These are phyloP conservation scores for Magnusiomyces paraingens DNA, from an alignment of 1,139 yeast genomes.

Conservation along the genomic window DNA sequence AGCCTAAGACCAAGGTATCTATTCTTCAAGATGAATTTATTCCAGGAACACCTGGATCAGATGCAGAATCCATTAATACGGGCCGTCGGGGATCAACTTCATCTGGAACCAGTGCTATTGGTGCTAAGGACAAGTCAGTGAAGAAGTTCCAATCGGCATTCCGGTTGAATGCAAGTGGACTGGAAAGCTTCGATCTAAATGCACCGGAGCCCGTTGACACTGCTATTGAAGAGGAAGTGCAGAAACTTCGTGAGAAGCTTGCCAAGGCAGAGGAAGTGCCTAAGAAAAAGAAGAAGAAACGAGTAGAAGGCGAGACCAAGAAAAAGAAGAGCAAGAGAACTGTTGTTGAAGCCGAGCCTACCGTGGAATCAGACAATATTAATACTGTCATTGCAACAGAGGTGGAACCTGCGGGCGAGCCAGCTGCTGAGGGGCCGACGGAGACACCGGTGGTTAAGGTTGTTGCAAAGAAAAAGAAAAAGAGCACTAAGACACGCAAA, in stretches of 20 bases:
- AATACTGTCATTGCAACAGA: no score
- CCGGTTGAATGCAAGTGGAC: conserved; percentile 19
- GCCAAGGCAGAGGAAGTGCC: conserved; percentile 5
- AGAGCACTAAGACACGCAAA: no score
- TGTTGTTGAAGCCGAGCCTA: no score
- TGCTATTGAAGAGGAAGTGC: conserved; percentile 18
- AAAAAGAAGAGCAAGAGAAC: no score
- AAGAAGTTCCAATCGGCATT: conserved; percentile 18
- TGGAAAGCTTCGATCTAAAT: conserved; percentile 16
- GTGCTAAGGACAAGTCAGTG: background rate
- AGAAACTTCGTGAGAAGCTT: conserved; percentile 22
- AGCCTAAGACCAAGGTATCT: conserved; percentile 30
- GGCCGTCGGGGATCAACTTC: background rate
- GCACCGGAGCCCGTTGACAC: conserved; percentile 10
- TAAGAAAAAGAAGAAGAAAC: background rate
- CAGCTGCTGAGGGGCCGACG: no score
- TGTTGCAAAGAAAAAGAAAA: no score
- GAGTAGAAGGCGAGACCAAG: background rate
- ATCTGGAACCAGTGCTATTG: background rate
- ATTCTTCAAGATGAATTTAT: conserved; percentile 33
- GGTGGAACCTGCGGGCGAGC: no score
- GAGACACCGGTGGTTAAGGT: no score
- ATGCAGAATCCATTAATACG: conserved; percentile 7
- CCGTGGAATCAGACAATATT: no score
- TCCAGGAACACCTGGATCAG: conserved; percentile 22